Conservation (phyloP, 805 yeast species). For the Kuraishia borneana region DNA sequence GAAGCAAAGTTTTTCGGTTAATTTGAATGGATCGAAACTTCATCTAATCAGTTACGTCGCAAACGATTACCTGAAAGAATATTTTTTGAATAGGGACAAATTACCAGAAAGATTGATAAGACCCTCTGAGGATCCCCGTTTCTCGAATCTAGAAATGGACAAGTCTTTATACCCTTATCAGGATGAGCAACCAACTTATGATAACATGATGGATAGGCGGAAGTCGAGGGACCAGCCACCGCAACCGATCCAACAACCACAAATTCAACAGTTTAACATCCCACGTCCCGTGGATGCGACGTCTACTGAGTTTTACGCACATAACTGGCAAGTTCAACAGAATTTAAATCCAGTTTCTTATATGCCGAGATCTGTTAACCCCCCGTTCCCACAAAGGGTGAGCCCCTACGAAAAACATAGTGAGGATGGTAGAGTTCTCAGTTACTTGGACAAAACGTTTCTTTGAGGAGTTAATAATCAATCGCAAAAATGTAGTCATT, state of each 20-base stretch:
- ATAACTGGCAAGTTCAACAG: background rate
- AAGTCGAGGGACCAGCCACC: background rate
- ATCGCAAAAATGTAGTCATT: no score
- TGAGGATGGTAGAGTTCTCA: background rate
- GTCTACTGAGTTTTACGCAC: background rate
- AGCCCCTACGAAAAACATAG: background rate
- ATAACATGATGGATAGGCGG: background rate
- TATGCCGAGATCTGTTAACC: background rate
- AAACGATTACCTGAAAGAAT: constrained; percentile 5
- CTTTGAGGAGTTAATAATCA: no score
- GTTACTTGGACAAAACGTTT: background rate
- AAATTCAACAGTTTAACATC: background rate
- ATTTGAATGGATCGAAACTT: constrained; percentile 40
- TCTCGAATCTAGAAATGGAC: constrained; percentile 14
- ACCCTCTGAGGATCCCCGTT: constrained; percentile 33
- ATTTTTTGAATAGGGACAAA: background rate
- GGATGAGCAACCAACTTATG: background rate
- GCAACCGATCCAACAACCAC: background rate
- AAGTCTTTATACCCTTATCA: constrained; percentile 12
- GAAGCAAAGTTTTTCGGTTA: constrained; percentile 53
- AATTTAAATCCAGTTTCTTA: background rate
- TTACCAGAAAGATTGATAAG: constrained; percentile 12
- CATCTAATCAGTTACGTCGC: constrained; percentile 50
- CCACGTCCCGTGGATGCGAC: background rate
- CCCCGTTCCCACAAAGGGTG: background rate